Conservation (phyloP, 1,284 basidiomycete species). For the Austroboletus novae-zelandiae region DNA sequence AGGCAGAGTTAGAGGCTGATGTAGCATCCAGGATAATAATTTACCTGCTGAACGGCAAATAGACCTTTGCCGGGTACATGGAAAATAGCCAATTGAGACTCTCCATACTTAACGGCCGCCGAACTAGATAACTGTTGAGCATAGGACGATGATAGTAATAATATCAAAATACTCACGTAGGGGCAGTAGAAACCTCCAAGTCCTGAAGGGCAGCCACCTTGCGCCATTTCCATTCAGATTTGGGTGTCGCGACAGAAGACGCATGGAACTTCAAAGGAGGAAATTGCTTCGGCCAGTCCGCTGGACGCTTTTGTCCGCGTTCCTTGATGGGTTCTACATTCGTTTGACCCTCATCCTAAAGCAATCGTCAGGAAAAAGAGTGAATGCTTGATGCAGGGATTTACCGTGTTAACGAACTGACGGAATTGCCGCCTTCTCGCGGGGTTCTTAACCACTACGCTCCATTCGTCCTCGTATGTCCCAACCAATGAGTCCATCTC, state of each 20-base stretch:
- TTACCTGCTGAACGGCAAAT: constrained; percentile 69
- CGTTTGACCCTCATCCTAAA: constrained; percentile 46
- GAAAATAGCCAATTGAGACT: constrained; percentile 70
- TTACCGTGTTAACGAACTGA: constrained; percentile 67
- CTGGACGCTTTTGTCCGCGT: constrained; percentile 65
- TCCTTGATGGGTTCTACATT: constrained; percentile 59
- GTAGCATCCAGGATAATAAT: background rate
- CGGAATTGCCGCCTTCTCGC: constrained; percentile 55
- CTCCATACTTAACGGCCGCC: constrained; percentile 66
- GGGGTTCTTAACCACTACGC: constrained; percentile 54
- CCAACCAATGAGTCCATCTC: constrained; percentile 68
- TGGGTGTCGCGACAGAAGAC: constrained; percentile 42
- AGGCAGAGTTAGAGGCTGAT: background rate
- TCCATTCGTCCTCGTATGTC: constrained; percentile 75
- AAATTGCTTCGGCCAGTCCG: constrained; percentile 65
- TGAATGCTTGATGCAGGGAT: constrained; percentile 5
- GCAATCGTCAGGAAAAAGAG: constrained; percentile 18
- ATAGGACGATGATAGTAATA: background rate
- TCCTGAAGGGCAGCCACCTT: constrained; percentile 52
- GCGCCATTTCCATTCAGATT: constrained; percentile 60
- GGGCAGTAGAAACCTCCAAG: constrained; percentile 50
- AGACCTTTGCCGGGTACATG: constrained; percentile 56
- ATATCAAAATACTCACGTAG: constrained; percentile 37
- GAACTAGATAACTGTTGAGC: constrained; percentile 12
- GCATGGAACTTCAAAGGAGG: constrained; percentile 46